Evolutionary conservation across 257 asterid species (phyloP).

Genomic region (Primulina tabacum): DNA sequence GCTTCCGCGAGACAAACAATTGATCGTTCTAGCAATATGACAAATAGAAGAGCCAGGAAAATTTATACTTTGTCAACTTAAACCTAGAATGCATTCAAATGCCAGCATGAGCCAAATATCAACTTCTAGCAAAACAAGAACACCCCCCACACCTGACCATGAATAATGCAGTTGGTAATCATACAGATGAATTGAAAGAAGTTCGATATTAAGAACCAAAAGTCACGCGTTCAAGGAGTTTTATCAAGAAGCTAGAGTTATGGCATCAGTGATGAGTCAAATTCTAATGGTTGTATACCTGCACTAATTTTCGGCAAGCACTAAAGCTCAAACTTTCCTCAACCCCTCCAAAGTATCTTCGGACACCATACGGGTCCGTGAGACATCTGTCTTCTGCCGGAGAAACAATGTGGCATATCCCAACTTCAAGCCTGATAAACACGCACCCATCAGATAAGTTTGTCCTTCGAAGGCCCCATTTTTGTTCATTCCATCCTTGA

Average conservation of each 20-base stretch:
- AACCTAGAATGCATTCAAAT: background rate
- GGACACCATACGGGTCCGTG: slow-evolving; percentile 27
- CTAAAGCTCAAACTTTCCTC: slow-evolving; percentile 82
- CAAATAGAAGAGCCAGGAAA: background rate
- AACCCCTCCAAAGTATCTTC: slow-evolving; percentile 36
- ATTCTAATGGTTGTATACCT: slow-evolving; percentile 41
- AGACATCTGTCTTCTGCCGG: slow-evolving; percentile 31
- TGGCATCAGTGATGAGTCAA: slow-evolving; percentile 10
- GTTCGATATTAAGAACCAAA: background rate
- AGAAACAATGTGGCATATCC: slow-evolving; percentile 37
- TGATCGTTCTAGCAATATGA: background rate
- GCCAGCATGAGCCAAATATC: background rate
- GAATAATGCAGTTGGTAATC: background rate
- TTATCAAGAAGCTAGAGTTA: background rate
- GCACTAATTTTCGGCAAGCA: slow-evolving; percentile 82
- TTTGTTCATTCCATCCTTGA: slow-evolving; percentile 54
- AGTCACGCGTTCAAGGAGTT: slow-evolving; percentile 2
- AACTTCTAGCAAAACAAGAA: background rate
- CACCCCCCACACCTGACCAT: background rate
- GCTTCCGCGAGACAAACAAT: background rate
- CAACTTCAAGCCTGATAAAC: slow-evolving; percentile 53
- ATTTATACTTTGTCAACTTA: background rate
- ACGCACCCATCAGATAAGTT: slow-evolving; percentile 55
- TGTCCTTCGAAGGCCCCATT: slow-evolving; percentile 67
- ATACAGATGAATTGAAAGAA: background rate